Evolutionary conservation across 306 rosid genomes (phyloP), one percentile per base, ranked within the genome.

Genomic region (Datisca glomerata): DNA sequence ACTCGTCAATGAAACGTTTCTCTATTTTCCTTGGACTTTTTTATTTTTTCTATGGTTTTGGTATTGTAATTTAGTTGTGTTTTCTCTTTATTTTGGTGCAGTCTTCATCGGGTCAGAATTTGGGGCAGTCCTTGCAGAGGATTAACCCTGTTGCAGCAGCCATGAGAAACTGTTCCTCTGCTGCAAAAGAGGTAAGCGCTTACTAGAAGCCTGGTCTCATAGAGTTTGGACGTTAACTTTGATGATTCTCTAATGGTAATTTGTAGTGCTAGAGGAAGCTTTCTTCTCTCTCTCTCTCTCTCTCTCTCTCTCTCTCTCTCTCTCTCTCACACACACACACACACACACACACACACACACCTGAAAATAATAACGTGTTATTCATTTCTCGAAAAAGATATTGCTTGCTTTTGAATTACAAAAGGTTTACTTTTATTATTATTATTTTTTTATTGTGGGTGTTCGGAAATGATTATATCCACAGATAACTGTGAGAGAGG

Each of bases 401-500:
- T n/a, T n/a, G n/a, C n/a, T n/a, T n/a, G n/a, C n/a, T n/a, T n/a
- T n/a, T n/a, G n/a, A n/a, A n/a, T n/a, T n/a, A n/a, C n/a, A n/a
- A n/a, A n/a, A n/a, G n/a, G n/a, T n/a, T n/a, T n/a, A n/a, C n/a
- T n/a, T n/a, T n/a, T n/a, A n/a, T n/a, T n/a, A n/a, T n/a, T n/a
- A n/a, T n/a, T n/a, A n/a, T 25, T 25, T 25, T 31, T 31, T 3
- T 31, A 8, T 31, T 31, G 36, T 31, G 36, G 36, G n/a, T 12
- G n/a, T 14, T 31, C n/a, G 9, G 36, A 28, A 28, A 6, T 31
- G 3, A 14, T 46, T 38, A 53, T 34, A 12, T 61, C 43, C 45
- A 8, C 63, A 89, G 86, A 78, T 91, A 56, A 70, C 64, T 0
- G 96, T 91, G 27, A 73, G 98, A 53, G 98, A 84, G 4, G 98